A percentile compares a stretch with the other conserved stretches of the same genome.
phyloP scores from a whole-genome alignment of 116 monocot genomes.

The Papilionanthe hybrid region DNA sequence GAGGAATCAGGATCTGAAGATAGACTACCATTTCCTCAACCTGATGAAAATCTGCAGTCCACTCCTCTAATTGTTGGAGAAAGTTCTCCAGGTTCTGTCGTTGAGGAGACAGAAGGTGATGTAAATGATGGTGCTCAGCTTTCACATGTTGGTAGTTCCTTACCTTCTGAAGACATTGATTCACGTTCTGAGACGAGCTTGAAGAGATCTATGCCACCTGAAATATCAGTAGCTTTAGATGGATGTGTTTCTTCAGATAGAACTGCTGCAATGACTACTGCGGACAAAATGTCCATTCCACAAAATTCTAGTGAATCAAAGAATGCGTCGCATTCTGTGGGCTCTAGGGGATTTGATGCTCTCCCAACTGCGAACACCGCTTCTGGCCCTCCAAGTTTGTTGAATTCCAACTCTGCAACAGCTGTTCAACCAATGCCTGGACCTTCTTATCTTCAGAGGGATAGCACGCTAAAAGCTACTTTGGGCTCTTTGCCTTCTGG shows the following conservation, averaged over 20 bases:
- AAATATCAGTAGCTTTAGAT: conserved; percentile 19
- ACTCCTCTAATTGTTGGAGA: conserved; percentile 49
- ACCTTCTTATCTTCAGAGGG: conserved; percentile 30
- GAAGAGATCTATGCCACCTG: conserved; percentile 21
- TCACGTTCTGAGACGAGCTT: conserved; percentile 23
- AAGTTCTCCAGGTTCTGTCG: conserved; percentile 74
- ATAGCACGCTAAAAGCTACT: conserved; percentile 36
- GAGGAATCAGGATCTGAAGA: conserved; percentile 96
- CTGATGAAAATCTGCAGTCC: conserved; percentile 74
- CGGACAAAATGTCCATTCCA: conserved; percentile 19
- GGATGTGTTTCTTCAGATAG: conserved; percentile 32
- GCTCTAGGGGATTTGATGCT: conserved; percentile 25
- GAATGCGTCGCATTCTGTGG: conserved; percentile 23
- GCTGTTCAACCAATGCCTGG: conserved; percentile 24
- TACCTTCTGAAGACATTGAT: conserved; percentile 28
- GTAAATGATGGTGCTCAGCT: conserved; percentile 22
- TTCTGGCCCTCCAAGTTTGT: conserved; percentile 21
- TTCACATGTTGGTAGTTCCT: conserved; percentile 18
- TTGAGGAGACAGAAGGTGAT: conserved; percentile 77
- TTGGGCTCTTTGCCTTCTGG: conserved; percentile 21
- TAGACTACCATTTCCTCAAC: conserved; percentile 74
- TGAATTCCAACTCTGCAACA: conserved; percentile 21
- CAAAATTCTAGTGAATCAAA: conserved; percentile 57
- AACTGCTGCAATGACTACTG: conserved; percentile 9
- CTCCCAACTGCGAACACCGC: conserved; percentile 9